Conservation (phyloP, 768 basidiomycete genomes). For the Aureoboletus auriporus region DNA sequence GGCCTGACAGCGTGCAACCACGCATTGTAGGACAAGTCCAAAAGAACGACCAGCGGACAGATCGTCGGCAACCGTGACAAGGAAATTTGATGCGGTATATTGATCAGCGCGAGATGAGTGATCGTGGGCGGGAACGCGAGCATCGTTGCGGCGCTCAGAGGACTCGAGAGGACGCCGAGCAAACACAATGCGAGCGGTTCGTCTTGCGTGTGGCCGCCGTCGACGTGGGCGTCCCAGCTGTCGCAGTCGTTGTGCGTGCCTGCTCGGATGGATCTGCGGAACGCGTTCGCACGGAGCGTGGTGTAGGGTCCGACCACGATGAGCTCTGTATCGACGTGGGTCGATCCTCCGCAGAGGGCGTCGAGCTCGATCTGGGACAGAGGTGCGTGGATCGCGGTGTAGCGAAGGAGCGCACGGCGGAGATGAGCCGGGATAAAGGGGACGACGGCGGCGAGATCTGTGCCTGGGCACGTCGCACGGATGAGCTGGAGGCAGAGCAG, state of each 20-base stretch:
- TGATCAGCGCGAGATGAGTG: constrained; percentile 57
- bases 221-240: constrained; percentile 39
- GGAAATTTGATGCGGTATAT: constrained; percentile 44
- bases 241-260: neutral
- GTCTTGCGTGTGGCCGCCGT: constrained; percentile 1
- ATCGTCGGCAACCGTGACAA: constrained; percentile 54
- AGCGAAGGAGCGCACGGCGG: constrained; percentile 53
- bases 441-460: constrained; percentile 46
- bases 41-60: constrained; percentile 57
- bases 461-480: constrained; percentile 34
- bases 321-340: constrained; percentile 61
- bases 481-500: constrained; percentile 55
- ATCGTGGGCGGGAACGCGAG: constrained; percentile 60
- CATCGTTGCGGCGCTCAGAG: constrained; percentile 41
- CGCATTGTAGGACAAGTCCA: constrained; percentile 67
- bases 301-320: constrained; percentile 57
- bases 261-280: constrained; percentile 23
- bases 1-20: constrained; percentile 34
- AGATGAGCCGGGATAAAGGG: constrained; percentile 57
- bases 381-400: constrained; percentile 55
- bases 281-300: constrained; percentile 40
- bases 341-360: constrained; percentile 44
- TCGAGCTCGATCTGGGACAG: constrained; percentile 47
- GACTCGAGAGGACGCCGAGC: constrained; percentile 48
- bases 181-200: constrained; percentile 38